Percentiles rank a stretch among this genome's conserved stretches.
Conservation (phyloP, 345 rosid species). For the Brassica rapa region DNA sequence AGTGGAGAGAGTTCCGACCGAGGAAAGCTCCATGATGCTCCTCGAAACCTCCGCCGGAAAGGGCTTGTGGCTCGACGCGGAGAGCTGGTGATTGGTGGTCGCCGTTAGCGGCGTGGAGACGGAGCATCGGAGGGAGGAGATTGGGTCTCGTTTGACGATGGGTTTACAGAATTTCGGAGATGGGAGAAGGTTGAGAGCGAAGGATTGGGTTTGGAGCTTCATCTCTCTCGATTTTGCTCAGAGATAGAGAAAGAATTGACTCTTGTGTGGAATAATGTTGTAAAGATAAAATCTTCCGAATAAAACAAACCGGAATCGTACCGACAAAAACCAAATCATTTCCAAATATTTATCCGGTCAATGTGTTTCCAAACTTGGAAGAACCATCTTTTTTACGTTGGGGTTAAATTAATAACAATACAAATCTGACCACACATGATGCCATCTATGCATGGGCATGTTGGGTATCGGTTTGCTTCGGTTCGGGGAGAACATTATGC, state of each 20-base stretch:
- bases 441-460: too few species aligned
- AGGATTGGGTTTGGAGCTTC: constrained; percentile 64
- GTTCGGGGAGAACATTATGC: too few species aligned
- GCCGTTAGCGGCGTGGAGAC: constrained; percentile 40
- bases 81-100: constrained; percentile 34
- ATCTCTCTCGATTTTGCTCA: constrained; percentile 40
- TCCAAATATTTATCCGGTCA: neutral
- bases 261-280: neutral
- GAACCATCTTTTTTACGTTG: neutral
- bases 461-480: too few species aligned
- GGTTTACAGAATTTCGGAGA: constrained; percentile 37
- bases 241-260: constrained; percentile 3
- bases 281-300: neutral
- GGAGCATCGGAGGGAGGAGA: constrained; percentile 58
- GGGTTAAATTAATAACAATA: too few species aligned
- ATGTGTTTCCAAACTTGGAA: neutral
- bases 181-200: constrained; percentile 45
- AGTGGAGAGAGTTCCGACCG: constrained; percentile 74
- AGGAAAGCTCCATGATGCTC: constrained; percentile 82
- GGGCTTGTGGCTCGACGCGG: constrained; percentile 50
- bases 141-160: constrained; percentile 40
- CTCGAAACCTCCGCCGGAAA: constrained; percentile 86
- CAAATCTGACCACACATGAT: too few species aligned
- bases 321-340: neutral
- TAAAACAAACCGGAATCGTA: constrained; percentile 28